Base-by-base conservation (phyloP, 768 basidiomycete species). In the Amanita muscaria region DNA sequence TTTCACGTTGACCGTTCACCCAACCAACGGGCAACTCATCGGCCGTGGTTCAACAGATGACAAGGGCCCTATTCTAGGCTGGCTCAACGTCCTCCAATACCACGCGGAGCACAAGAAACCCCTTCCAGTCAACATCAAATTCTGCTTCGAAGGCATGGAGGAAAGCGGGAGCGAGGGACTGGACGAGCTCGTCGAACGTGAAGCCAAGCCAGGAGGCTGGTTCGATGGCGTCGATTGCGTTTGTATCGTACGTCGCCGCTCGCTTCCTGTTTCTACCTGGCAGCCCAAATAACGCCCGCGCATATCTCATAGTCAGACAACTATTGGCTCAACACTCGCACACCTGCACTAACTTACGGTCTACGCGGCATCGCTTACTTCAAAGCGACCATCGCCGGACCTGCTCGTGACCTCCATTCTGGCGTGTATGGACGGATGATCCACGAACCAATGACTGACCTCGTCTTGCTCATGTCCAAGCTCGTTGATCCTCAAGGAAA, bases 101-200 rank as follows among this genome's bases (percentile, higher is more conserved):
- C 90, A 94, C 46, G 65, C 74, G 39, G 66, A 79, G 45, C 74
- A 76, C 27, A 69, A 75, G 18, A 67, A 79, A 34, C 74, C 78
- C 27, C 73, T 96, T 15, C 93, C 93, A 1, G 88, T 97, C 21
- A 96, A 97, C 59, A 64, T 97, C 44, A 77, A 79, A 51, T 81
- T 88, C 69, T 89, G 87, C 70, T 92, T 98, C 54, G 94, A 98
- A 61, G 93, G 88, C 3, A 98, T 96, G 93, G 94, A 98, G 61
- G 94, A 98, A 68, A 83, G 75, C 49, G 93, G 92, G 4, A 88
- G 84, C 32, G 87, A 88, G 53, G 91, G 92, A 1, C 73, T 97
- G 10, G 92, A 96, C 54, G 86, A 88, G 25, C 76, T 94, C 34
- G 88, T 97, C 49, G 63, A 71, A 48, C 68, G 69, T 38, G 92